Evolutionary conservation across 177 flowering plant genomes (phyloP).

Genomic region (Vitis hybrid): DNA sequence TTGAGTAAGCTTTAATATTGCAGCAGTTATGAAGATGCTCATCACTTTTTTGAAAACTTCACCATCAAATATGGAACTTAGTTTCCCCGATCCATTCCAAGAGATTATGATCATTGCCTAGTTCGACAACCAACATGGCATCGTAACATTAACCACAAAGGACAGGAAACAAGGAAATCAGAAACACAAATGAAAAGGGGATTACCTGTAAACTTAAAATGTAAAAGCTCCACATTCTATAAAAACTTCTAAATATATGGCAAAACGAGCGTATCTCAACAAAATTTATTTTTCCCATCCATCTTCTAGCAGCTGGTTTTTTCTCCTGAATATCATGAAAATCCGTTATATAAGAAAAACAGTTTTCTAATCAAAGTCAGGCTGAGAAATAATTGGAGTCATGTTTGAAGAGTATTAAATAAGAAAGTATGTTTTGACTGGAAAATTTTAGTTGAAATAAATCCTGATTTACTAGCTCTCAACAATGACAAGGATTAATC

Average conservation of each 20-base stretch:
- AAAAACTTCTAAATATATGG: slow-evolving; percentile 91
- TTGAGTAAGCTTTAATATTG: slow-evolving; percentile 86
- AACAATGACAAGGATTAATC: no score
- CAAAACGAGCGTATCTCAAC: slow-evolving; percentile 90
- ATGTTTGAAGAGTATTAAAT: no score
- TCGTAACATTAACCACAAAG: not conserved
- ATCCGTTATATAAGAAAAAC: not conserved
- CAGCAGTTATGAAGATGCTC: slow-evolving; percentile 89
- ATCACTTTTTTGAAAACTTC: slow-evolving; percentile 73
- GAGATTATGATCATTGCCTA: slow-evolving; percentile 94
- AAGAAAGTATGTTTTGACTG: no score
- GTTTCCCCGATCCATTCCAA: slow-evolving; percentile 80
- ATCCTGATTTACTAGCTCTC: no score
- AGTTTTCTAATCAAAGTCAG: not conserved
- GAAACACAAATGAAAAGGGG: not conserved
- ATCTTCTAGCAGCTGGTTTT: slow-evolving; percentile 36
- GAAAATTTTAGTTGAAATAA: no score
- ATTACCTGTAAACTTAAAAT: slow-evolving; percentile 76
- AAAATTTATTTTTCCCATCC: slow-evolving; percentile 88
- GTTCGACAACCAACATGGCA: slow-evolving; percentile 4
- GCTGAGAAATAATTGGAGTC: not conserved
- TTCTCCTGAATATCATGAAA: slow-evolving; percentile 44
- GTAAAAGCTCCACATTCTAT: slow-evolving; percentile 91
- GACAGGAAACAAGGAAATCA: not conserved
- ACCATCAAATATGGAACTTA: slow-evolving; percentile 45